Evolutionary conservation across 768 basidiomycete species (phyloP).

Genomic region (Gelatoporia subvermispora): DNA sequence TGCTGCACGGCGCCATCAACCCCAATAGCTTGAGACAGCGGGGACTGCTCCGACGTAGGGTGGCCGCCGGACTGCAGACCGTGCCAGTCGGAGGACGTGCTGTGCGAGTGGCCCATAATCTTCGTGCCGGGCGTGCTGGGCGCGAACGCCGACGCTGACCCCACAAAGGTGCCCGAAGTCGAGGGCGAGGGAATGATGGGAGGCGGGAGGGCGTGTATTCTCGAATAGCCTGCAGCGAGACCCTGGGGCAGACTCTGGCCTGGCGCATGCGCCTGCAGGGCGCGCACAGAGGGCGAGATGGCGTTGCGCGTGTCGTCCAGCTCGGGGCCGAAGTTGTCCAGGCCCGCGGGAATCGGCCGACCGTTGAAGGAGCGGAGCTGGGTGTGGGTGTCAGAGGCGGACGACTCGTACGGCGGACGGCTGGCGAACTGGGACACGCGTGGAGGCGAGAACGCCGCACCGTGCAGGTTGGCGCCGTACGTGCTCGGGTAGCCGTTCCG

Average conservation of each 20-base stretch:
- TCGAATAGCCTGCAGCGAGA: constrained; percentile 84
- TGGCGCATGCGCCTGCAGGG: constrained; percentile 82
- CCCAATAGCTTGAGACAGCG: constrained; percentile 2
- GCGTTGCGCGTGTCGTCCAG: constrained; percentile 27
- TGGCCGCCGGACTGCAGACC: constrained; percentile 23
- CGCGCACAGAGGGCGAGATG: constrained; percentile 68
- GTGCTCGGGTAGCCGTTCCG: constrained; percentile 12
- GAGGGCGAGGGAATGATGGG: constrained; percentile 33
- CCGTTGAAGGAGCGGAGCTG: constrained; percentile 33
- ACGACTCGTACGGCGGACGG: constrained; percentile 19
- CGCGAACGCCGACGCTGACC: no score
- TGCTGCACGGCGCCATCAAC: constrained; percentile 4
- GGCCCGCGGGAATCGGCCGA: constrained; percentile 24
- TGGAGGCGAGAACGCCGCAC: constrained; percentile 23
- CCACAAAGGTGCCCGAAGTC: constrained; percentile 22
- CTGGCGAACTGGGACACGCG: constrained; percentile 16
- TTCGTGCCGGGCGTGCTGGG: constrained; percentile 21
- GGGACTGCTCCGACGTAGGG: constrained; percentile 20
- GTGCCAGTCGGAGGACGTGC: constrained; percentile 25
- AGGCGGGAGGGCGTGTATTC: constrained; percentile 70
- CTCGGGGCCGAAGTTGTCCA: constrained; percentile 16
- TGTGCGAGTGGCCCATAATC: constrained; percentile 14
- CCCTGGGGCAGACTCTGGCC: constrained; percentile 91
- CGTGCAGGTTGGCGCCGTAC: constrained; percentile 10
- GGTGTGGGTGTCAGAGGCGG: constrained; percentile 32